Evolutionary conservation across 768 basidiomycete genomes (phyloP).

Genomic region (Epithele typhae): DNA sequence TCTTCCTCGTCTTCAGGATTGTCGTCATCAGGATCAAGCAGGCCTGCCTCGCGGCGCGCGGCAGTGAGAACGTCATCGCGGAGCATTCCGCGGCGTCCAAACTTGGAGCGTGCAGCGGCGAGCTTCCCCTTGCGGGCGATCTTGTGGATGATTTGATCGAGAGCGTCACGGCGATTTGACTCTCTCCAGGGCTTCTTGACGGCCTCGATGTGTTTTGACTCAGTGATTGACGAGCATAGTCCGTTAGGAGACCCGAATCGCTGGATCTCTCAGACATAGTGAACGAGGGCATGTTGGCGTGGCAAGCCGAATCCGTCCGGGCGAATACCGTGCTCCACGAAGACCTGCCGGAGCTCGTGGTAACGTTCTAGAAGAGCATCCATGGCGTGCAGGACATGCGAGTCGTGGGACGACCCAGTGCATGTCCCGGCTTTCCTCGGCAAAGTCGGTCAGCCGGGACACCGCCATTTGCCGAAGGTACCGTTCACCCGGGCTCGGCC

Average conservation of each 20-base stretch:
- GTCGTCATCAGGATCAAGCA: too few relatives aligned
- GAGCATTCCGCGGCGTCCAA: constrained; percentile 14
- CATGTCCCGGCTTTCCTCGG: too few relatives aligned
- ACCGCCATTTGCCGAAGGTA: too few relatives aligned
- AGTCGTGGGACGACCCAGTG: too few relatives aligned
- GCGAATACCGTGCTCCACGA: neutral
- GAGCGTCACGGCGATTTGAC: constrained; percentile 14
- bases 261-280: constrained; percentile 12
- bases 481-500: too few relatives aligned
- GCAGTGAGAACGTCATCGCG: neutral
- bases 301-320: neutral
- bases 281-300: constrained; percentile 5
- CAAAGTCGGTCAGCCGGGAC: too few relatives aligned
- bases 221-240: constrained; percentile 23
- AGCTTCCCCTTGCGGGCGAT: constrained; percentile 21
- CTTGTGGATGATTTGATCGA: constrained; percentile 20
- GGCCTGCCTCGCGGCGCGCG: too few relatives aligned
- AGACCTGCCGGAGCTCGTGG: constrained; percentile 8
- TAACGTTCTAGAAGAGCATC: neutral
- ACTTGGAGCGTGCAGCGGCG: constrained; percentile 12
- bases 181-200: constrained; percentile 22
- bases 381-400: neutral
- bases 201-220: constrained; percentile 22
- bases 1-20: too few relatives aligned
- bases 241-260: constrained; percentile 22